Percentiles rank a stretch among this genome's conserved stretches.
phyloP scores from a whole-genome alignment of 768 basidiomycete genomes.

The Macrolepiota fuliginosa region DNA sequence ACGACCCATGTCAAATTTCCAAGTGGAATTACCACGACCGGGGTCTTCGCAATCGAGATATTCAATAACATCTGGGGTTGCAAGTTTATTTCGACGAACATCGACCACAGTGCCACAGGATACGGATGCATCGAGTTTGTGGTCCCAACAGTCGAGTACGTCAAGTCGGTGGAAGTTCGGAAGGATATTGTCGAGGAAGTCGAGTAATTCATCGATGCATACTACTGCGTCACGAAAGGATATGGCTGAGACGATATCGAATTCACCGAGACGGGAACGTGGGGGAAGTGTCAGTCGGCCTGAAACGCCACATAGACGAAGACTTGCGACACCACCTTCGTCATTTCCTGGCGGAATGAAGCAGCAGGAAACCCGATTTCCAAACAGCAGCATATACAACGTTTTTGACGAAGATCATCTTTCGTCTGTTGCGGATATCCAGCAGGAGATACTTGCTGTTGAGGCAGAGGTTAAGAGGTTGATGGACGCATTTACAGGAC shows the following conservation, averaged over 20 bases:
- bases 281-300: constrained; percentile 43
- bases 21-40: constrained; percentile 41
- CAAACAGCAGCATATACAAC: constrained; percentile 33
- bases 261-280: constrained; percentile 39
- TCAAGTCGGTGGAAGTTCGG: constrained; percentile 38
- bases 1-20: constrained; percentile 39
- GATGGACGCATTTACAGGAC: constrained; percentile 77
- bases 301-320: constrained; percentile 45
- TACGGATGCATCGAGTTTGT: constrained; percentile 48
- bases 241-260: constrained; percentile 38
- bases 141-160: constrained; percentile 34
- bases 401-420: constrained; percentile 55
- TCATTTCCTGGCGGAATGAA: constrained; percentile 44
- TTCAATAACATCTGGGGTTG: constrained; percentile 50
- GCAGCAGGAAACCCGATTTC: constrained; percentile 35
- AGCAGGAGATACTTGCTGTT: constrained; percentile 61
- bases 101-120: constrained; percentile 31
- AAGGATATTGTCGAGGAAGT: constrained; percentile 42
- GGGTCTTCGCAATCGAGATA: constrained; percentile 51
- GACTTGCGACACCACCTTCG: constrained; percentile 53
- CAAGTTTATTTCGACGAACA: constrained; percentile 46
- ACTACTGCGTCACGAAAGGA: constrained; percentile 36
- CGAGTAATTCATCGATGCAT: constrained; percentile 46
- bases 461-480: constrained; percentile 70
- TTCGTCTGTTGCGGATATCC: constrained; percentile 61